Conservation (phyloP, 106 monocot genomes). For the Vanilla planifolia region DNA sequence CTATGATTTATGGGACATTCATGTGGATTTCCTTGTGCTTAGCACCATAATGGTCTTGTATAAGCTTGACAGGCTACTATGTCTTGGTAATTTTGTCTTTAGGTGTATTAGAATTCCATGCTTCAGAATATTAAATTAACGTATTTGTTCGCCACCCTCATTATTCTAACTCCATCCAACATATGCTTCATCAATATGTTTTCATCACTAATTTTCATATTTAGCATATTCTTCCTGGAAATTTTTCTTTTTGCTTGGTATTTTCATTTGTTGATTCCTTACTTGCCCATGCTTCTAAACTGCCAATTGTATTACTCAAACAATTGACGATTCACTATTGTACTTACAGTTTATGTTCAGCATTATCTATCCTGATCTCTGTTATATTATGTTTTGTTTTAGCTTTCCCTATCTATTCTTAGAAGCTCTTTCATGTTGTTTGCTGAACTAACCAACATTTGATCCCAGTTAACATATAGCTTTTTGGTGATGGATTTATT, state of each 20-base stretch:
- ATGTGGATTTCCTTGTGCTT: neutral
- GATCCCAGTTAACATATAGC: neutral
- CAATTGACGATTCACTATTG: no score
- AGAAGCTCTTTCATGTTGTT: neutral
- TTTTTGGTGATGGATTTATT: neutral
- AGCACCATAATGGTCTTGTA: neutral
- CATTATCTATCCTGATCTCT: neutral
- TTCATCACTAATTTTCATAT: no score
- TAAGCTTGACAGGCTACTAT: no score
- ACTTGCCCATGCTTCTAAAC: neutral
- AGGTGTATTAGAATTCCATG: no score
- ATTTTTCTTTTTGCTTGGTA: no score
- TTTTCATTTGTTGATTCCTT: no score
- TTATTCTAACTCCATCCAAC: no score
- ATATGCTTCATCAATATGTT: no score
- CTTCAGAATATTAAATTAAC: neutral
- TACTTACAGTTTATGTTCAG: no score
- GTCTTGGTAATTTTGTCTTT: no score
- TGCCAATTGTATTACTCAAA: neutral
- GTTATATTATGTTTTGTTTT: neutral
- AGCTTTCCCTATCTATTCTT: neutral
- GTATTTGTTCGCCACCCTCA: no score
- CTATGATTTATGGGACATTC: neutral
- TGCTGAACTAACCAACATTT: neutral
- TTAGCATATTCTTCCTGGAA: no score